Evolutionary conservation across 805 yeast species (phyloP).

Genomic region (Metschnikowia bowlesiae): DNA sequence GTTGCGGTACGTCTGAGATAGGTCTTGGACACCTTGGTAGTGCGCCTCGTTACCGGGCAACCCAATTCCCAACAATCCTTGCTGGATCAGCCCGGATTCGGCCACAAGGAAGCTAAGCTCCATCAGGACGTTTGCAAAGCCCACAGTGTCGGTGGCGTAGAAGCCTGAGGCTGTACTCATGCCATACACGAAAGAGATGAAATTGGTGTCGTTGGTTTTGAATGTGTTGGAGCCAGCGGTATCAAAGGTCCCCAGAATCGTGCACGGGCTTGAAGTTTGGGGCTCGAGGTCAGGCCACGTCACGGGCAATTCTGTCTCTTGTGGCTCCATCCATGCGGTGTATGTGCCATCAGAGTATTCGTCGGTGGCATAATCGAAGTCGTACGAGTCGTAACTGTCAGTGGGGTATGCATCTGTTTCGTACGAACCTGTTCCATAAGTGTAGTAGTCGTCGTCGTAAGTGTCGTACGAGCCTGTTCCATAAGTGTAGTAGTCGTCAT

Average conservation of each 20-base stretch:
- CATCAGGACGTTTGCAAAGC: slow-evolving; percentile 46
- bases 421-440: background rate
- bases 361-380: slow-evolving; percentile 23
- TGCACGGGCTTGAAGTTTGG: slow-evolving; percentile 16
- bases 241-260: slow-evolving; percentile 10
- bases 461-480: no score
- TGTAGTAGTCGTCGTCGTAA: no score
- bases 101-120: slow-evolving; percentile 42
- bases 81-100: no score
- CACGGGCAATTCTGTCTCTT: no score
- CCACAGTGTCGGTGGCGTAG: slow-evolving; percentile 60
- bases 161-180: slow-evolving; percentile 1
- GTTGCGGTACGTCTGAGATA: slow-evolving; percentile 46
- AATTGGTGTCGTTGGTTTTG: slow-evolving; percentile 35
- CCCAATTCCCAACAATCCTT: slow-evolving; percentile 66
- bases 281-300: no score
- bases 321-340: no score
- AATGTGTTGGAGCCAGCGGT: slow-evolving; percentile 31
- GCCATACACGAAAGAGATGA: no score
- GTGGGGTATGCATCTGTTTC: background rate
- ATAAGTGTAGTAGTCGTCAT: no score
- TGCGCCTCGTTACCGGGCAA: slow-evolving; percentile 56
- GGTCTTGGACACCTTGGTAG: no score
- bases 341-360: background rate
- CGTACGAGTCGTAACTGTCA: background rate